Evolutionary conservation across 345 rosid species (phyloP), one percentile per base, ranked within the genome.

Genomic region (Brassica carinata): DNA sequence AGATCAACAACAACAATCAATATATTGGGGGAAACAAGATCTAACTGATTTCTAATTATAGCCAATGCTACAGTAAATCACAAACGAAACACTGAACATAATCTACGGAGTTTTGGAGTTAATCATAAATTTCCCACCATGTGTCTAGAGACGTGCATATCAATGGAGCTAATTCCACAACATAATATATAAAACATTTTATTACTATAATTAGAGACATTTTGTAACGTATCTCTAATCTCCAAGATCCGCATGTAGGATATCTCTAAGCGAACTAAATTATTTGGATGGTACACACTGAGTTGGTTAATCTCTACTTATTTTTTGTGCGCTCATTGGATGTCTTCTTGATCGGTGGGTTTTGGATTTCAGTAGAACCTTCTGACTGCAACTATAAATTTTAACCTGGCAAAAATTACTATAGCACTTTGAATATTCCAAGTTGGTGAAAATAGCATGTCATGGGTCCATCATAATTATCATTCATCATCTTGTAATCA

Each of bases 401-500:
- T 9, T 63, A 57, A 72, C 13, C 65, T 18, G 11, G 30, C 62
- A 43, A 18, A n/a, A 17, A n/a, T 10, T 26, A 68, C 75, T 67
- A 62, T 9, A 48, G 8, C 29, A 53, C 1, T n/a, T n/a, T 1
- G 69, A 81, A 75, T 75, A 71, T 75, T 55, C 77, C 48, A 64
- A 71, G 80, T 71, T 75, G 72, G 80, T 71, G 76, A 64, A 70
- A 43, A 29, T 27, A 69, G 61, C 67, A 71, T 55, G 80, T 75
- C 75, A 31, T 74, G 75, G 79, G 83, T 81, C 83, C 76, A 70
- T 71, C 63, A 57, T 70, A 9, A 70, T 70, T 18, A 70, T 64
- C 55, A 53, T 74, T 79, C 65, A 64, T 70, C 75, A 75, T 80
- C 76, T 75, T 69, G 4, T 69, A 17, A 74, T 75, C 83, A 74